A percentile compares a stretch with the other conserved stretches of the same genome.
These are phyloP conservation scores for Physcia stellaris DNA, from an alignment of 495 filamentous ascomycete genomes.

Conservation along the genomic window DNA sequence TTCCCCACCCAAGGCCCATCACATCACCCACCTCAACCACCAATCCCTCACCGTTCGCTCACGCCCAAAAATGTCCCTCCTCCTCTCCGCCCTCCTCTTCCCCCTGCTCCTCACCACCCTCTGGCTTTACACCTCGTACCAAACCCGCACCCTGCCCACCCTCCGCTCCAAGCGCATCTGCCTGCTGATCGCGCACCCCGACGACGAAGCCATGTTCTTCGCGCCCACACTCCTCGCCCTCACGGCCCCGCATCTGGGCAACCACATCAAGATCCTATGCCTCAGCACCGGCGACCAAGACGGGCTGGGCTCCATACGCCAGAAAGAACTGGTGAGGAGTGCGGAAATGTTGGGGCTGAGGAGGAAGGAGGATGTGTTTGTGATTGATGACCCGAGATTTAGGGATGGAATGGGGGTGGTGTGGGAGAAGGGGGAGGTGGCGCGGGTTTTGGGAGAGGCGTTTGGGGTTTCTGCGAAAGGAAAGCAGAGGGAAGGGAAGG, in stretches of 20 bases:
- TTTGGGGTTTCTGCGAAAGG: slow-evolving; percentile 5
- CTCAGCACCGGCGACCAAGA: slow-evolving; percentile 75
- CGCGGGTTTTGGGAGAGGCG: slow-evolving; percentile 44
- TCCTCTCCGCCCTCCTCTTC: slow-evolving; percentile 38
- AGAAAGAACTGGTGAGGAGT: slow-evolving; percentile 68
- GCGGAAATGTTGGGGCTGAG: slow-evolving; percentile 62
- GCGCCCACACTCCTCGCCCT: slow-evolving; percentile 73
- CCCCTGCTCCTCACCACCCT: slow-evolving; percentile 41
- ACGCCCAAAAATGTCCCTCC: neutral
- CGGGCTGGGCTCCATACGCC: slow-evolving; percentile 68
- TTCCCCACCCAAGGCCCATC: too few species aligned
- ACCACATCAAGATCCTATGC: slow-evolving; percentile 88
- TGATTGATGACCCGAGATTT: slow-evolving; percentile 67
- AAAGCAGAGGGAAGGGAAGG: neutral
- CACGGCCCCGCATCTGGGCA: slow-evolving; percentile 58
- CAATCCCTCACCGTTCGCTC: too few species aligned
- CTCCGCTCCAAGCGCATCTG: slow-evolving; percentile 70
- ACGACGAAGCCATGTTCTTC: slow-evolving; percentile 99
- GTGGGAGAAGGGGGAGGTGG: slow-evolving; percentile 60
- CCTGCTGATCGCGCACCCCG: slow-evolving; percentile 89
- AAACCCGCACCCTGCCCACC: slow-evolving; percentile 46
- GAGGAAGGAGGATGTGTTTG: slow-evolving; percentile 57
- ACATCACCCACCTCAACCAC: too few species aligned
- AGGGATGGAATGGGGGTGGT: slow-evolving; percentile 69
- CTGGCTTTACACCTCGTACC: slow-evolving; percentile 43